Conservation (phyloP, 805 yeast genomes). For the Danielia reshetovae region DNA sequence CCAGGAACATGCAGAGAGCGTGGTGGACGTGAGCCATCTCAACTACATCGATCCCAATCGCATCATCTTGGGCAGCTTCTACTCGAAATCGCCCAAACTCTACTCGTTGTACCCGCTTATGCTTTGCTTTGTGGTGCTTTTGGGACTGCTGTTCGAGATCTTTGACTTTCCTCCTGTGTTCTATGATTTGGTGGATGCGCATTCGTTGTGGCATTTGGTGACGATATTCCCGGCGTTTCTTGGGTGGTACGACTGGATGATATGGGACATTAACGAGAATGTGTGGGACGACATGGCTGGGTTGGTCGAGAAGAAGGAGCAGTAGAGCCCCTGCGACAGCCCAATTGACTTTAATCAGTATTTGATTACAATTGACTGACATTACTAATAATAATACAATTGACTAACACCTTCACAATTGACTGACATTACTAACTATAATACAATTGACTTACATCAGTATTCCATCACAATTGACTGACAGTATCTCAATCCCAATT, state of each 20-base stretch:
- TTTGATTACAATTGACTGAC: background rate
- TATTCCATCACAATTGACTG: background rate
- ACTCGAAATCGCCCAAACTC: slow-evolving; percentile 31
- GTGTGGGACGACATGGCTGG: slow-evolving; percentile 13
- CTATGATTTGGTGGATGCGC: slow-evolving; percentile 17
- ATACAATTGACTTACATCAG: too few relatives aligned
- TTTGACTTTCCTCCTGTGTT: slow-evolving; percentile 63
- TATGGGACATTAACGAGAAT: slow-evolving; percentile 40
- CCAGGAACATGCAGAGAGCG: slow-evolving; percentile 15
- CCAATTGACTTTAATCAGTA: too few relatives aligned
- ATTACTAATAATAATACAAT: background rate
- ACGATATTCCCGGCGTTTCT: slow-evolving; percentile 37
- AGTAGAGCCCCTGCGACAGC: too few relatives aligned
- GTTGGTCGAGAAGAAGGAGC: slow-evolving; percentile 7
- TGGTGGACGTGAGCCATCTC: slow-evolving; percentile 21
- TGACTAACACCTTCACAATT: background rate
- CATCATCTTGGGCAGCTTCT: slow-evolving; percentile 30
- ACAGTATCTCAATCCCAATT: too few relatives aligned
- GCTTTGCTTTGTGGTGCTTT: slow-evolving; percentile 41
- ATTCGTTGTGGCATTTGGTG: slow-evolving; percentile 19
- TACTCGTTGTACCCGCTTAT: slow-evolving; percentile 38
- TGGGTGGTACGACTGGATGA: slow-evolving; percentile 44
- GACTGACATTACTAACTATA: background rate
- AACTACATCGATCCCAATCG: slow-evolving; percentile 21
- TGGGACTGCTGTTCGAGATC: slow-evolving; percentile 86